These are phyloP conservation scores for Pyrenochaeta sp. DNA, from an alignment of 2,329 filamentous ascomycete genomes.

Conservation along the genomic window DNA sequence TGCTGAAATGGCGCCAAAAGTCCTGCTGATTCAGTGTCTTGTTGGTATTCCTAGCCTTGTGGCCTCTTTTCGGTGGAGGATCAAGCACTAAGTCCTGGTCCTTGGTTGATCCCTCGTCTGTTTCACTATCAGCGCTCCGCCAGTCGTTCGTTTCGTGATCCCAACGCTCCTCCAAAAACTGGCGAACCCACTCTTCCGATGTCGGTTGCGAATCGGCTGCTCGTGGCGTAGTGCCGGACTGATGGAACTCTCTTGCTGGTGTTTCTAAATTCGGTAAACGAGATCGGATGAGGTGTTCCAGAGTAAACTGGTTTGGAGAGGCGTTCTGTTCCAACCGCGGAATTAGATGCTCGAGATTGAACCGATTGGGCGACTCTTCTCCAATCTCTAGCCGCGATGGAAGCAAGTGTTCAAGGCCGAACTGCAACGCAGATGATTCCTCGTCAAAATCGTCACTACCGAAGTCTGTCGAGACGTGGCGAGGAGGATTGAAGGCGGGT, in stretches of 20 bases:
- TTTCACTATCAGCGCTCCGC: slow-evolving; percentile 76
- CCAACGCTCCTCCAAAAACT: slow-evolving; percentile 77
- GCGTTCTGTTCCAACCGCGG: slow-evolving; percentile 43
- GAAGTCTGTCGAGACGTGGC: slow-evolving; percentile 36
- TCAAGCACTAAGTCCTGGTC: slow-evolving; percentile 23
- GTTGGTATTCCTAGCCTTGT: slow-evolving; percentile 55
- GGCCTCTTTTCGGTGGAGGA: slow-evolving; percentile 44
- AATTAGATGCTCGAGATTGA: slow-evolving; percentile 52
- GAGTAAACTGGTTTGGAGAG: slow-evolving; percentile 47
- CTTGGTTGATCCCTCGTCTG: slow-evolving; percentile 58
- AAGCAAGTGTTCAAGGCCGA: slow-evolving; percentile 51
- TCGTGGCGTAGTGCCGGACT: slow-evolving; percentile 35
- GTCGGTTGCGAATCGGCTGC: slow-evolving; percentile 52
- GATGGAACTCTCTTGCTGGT: slow-evolving; percentile 31
- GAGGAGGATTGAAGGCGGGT: slow-evolving; percentile 51
- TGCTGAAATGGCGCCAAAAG: slow-evolving; percentile 56
- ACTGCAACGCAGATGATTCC: slow-evolving; percentile 46
- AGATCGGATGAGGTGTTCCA: slow-evolving; percentile 51
- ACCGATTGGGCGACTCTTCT: slow-evolving; percentile 45
- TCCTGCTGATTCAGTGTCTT: slow-evolving; percentile 60
- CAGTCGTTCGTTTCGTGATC: slow-evolving; percentile 78
- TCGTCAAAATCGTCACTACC: slow-evolving; percentile 52
- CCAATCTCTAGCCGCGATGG: slow-evolving; percentile 43
- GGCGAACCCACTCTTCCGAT: slow-evolving; percentile 86
- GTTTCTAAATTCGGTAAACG: slow-evolving; percentile 42